Conservation (phyloP, 1,284 basidiomycete species). For the Ustilago crameri region DNA sequence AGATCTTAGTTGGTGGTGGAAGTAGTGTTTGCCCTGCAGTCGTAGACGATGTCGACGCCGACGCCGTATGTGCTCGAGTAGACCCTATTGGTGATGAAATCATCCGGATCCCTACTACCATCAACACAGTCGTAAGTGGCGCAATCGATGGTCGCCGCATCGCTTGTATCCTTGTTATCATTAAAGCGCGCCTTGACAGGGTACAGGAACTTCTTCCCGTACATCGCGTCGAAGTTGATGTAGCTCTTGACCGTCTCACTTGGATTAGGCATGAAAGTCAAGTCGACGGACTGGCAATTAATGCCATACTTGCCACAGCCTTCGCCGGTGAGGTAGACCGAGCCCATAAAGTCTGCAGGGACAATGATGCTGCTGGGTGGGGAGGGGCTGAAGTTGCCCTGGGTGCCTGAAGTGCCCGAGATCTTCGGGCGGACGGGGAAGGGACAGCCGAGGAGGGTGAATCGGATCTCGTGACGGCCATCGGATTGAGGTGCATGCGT, state of each 20-base stretch:
- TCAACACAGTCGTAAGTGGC: slow-evolving; percentile 18
- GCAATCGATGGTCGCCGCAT: slow-evolving; percentile 20
- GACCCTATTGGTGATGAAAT: slow-evolving; percentile 29
- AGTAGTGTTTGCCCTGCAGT: slow-evolving; percentile 31
- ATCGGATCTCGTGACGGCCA: slow-evolving; percentile 39
- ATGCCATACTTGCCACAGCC: slow-evolving; percentile 32
- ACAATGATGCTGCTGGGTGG: slow-evolving; percentile 26
- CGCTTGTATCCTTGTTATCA: slow-evolving; percentile 17
- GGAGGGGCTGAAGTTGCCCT: slow-evolving; percentile 16
- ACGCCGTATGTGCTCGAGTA: slow-evolving; percentile 31
- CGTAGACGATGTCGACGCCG: slow-evolving; percentile 32
- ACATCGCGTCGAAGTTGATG: slow-evolving; percentile 35
- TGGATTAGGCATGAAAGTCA: slow-evolving; percentile 34
- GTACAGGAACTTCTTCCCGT: slow-evolving; percentile 29
- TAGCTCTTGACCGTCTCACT: slow-evolving; percentile 30
- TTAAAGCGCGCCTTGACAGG: slow-evolving; percentile 40
- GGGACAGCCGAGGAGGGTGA: slow-evolving; percentile 23
- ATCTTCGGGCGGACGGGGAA: slow-evolving; percentile 28
- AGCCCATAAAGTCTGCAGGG: slow-evolving; percentile 36
- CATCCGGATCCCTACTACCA: slow-evolving; percentile 34
- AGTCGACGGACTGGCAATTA: slow-evolving; percentile 30
- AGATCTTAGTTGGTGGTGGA: slow-evolving; percentile 11
- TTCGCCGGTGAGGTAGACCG: slow-evolving; percentile 39
- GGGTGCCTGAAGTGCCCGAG: slow-evolving; percentile 27
- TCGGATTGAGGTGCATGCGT: slow-evolving; percentile 21